Percentiles rank a stretch among this genome's conserved stretches.
Evolutionary conservation across 73 alveolate species (phyloP).

Genomic region (Tetrahymena thermophila): DNA sequence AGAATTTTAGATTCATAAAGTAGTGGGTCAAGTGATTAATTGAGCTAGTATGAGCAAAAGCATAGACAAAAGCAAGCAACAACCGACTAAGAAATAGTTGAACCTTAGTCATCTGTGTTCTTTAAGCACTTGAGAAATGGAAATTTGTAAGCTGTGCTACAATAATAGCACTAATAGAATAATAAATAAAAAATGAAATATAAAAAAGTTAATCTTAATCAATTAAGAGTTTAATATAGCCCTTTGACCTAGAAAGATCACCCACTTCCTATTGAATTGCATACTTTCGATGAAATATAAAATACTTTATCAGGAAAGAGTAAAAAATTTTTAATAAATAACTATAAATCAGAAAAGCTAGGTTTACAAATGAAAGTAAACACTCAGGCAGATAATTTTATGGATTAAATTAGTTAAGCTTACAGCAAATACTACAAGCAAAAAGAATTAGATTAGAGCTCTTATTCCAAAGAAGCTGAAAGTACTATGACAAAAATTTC

Average conservation of each 20-base stretch:
- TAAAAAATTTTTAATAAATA: neutral
- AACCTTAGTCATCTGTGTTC: neutral
- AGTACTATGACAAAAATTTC: neutral
- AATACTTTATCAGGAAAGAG: neutral
- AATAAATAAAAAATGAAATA: neutral
- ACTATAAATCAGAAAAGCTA: neutral
- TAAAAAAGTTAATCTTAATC: neutral
- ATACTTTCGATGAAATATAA: neutral
- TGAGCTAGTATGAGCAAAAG: neutral
- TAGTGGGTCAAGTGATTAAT: neutral
- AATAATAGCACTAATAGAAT: neutral
- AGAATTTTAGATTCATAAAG: neutral
- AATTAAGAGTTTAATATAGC: neutral
- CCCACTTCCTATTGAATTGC: neutral
- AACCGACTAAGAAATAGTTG: neutral
- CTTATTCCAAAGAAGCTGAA: neutral
- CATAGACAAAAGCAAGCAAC: neutral
- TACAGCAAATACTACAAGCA: neutral
- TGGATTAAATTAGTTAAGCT: neutral
- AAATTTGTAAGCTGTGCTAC: neutral
- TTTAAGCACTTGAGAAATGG: neutral
- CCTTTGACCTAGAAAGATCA: neutral
- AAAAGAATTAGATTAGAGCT: neutral
- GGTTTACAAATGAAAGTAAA: neutral
- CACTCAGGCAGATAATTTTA: neutral